Evolutionary conservation across 1,284 basidiomycete genomes (phyloP).

Genomic region (Cryptococcus floricola): DNA sequence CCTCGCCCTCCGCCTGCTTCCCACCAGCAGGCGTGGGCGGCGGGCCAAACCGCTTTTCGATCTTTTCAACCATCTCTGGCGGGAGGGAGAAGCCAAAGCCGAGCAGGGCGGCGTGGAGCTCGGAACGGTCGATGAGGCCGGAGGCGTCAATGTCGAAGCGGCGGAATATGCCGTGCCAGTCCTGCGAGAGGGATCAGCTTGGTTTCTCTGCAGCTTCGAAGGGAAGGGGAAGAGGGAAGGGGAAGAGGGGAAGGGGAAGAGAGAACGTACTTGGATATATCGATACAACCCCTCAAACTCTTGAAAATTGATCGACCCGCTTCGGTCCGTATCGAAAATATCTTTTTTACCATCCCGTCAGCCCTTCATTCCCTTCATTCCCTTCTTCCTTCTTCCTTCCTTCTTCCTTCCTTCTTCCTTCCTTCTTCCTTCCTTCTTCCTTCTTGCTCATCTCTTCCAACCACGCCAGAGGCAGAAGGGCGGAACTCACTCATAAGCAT

Average conservation of each 20-base stretch:
- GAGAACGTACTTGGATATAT: conserved; percentile 44
- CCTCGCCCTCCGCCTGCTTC: conserved; percentile 17
- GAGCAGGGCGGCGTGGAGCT: conserved; percentile 47
- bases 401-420: too few species aligned
- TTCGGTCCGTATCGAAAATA: conserved; percentile 49
- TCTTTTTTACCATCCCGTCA: conserved; percentile 24
- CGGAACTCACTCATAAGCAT: conserved; percentile 36
- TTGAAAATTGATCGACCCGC: conserved; percentile 47
- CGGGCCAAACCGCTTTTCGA: conserved; percentile 47
- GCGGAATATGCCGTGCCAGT: conserved; percentile 50
- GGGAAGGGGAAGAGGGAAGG: not conserved
- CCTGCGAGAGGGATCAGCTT: conserved; percentile 19
- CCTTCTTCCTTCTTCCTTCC: too few species aligned
- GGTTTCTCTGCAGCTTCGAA: not conserved
- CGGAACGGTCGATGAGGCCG: conserved; percentile 47
- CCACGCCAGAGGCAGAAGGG: too few species aligned
- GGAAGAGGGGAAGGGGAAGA: not conserved
- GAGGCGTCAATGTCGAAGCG: conserved; percentile 48
- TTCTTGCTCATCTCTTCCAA: too few species aligned
- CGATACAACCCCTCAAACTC: conserved; percentile 50
- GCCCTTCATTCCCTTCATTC: not conserved
- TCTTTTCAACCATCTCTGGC: conserved; percentile 43
- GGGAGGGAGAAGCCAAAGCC: conserved; percentile 50
- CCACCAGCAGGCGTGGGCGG: conserved; percentile 32
- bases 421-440: too few species aligned